These are phyloP conservation scores for Fusarium xyrophilum DNA, from an alignment of 2,329 filamentous ascomycete species.

Conservation along the genomic window DNA sequence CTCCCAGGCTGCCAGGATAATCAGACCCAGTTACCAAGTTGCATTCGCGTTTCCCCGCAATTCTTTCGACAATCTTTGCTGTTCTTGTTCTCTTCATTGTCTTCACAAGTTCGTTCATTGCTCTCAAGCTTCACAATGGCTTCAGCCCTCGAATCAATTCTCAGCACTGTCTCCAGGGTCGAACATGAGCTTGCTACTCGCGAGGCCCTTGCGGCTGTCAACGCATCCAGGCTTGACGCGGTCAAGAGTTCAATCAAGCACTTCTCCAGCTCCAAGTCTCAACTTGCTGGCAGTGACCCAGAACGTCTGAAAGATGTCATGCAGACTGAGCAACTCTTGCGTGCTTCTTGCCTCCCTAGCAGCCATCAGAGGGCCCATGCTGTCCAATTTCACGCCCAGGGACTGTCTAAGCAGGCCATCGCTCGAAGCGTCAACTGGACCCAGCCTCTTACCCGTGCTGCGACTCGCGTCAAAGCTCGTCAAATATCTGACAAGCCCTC, in stretches of 20 bases:
- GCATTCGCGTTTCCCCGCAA: background rate
- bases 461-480: background rate
- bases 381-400: background rate
- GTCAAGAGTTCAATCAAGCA: background rate
- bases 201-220: background rate
- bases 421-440: background rate
- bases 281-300: background rate
- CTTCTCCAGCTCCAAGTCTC: background rate
- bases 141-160: background rate
- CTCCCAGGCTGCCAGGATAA: too few species aligned
- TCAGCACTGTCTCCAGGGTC: background rate
- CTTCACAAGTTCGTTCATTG: background rate
- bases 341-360: background rate
- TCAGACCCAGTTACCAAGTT: background rate
- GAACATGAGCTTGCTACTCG: background rate
- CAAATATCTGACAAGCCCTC: background rate
- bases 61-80: background rate
- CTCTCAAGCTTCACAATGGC: background rate
- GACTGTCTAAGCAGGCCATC: background rate
- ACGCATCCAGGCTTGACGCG: background rate
- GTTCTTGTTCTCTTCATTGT: background rate
- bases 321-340: slow-evolving; percentile 3
- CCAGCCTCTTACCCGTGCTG: background rate
- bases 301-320: background rate
- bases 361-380: background rate